Base-by-base conservation (phyloP, 495 filamentous ascomycete genomes). In the Astrothelium macrocarpum region DNA sequence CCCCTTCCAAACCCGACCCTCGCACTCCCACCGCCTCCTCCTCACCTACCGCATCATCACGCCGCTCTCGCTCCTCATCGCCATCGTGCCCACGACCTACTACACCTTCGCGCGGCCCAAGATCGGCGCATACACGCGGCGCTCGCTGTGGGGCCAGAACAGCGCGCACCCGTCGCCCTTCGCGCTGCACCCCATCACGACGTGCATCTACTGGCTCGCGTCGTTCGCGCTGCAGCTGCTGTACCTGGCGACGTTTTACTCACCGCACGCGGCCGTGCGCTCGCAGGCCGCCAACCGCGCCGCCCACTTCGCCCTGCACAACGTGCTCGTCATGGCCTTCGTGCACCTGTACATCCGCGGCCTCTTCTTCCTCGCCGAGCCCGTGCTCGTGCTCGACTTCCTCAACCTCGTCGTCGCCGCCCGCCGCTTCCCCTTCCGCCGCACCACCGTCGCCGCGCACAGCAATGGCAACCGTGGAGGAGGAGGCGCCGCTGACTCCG, bases 271-370 rank as follows among this genome's bases (percentile, higher is more conserved):
- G 26, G 79, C 78, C 23, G 68, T 80, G 5, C 84, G 89, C 64
- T 81, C 82, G 43, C 77, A 83, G n/a, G 88, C 91, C 32, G 87
- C 86, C 65, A 82, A 87, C 53, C 85, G 93, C 14, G 90, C 88
- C 64, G 81, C 83, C 64, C 89, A 95, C 77, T 95, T 92, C 75
- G 92, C 94, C 71, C 64, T 89, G 68, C 86, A 87, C 79, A 95
- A 95, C 77, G 74, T 96, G 14, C 82, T 95, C 59, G 78, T 87
- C 68, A 86, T 90, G 59, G 81, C 78, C 59, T 95, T 89, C 77
- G 82, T 95, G 42, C 83, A 92, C 76, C 84, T 95, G 62, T 95
- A 91, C 82, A 85, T 87, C 28, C 85, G 87, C 65, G 81, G 78
- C 56, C 78, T 86, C 73, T 91, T 92, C 76, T 85, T 81, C 82